A percentile compares a stretch with the other conserved stretches of the same genome.
These are phyloP conservation scores for Seminavis robusta DNA, from an alignment of 108 stramenopile species.

Conservation along the genomic window DNA sequence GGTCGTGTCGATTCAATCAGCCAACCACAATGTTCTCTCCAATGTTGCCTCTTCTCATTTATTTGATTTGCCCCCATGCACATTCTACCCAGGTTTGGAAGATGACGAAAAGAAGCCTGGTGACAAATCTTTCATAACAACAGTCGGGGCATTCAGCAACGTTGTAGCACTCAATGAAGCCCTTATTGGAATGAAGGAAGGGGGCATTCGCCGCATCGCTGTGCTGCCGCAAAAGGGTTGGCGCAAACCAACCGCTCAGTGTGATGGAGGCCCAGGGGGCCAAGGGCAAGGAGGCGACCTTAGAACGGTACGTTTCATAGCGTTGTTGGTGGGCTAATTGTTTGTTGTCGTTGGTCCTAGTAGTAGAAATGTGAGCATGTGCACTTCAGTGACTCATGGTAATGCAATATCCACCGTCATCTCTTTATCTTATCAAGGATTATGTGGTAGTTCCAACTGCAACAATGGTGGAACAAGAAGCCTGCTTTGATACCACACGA, in stretches of 20 bases:
- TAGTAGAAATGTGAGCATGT: neutral
- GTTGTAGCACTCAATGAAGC: conserved; percentile 74
- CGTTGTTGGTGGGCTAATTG: too few species aligned
- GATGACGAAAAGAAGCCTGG: conserved; percentile 72
- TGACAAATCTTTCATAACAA: conserved; percentile 57
- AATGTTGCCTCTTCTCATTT: neutral
- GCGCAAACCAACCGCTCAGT: conserved; percentile 57
- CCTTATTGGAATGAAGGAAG: conserved; percentile 61
- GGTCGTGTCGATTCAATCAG: too few species aligned
- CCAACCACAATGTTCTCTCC: too few species aligned
- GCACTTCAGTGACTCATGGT: too few species aligned
- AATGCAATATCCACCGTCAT: too few species aligned
- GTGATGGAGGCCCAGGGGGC: conserved; percentile 88
- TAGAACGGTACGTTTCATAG: conserved; percentile 45
- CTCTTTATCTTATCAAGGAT: conserved; percentile 6
- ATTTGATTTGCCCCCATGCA: neutral
- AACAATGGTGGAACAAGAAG: conserved; percentile 81
- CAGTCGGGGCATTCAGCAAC: conserved; percentile 43
- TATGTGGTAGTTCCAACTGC: conserved; percentile 84
- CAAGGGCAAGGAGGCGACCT: conserved; percentile 72
- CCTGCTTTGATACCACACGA: conserved; percentile 77
- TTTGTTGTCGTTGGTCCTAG: neutral
- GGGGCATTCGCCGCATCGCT: conserved; percentile 57
- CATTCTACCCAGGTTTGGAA: too few species aligned
- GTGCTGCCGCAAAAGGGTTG: conserved; percentile 81